Conservation (phyloP, 108 stramenopile genomes). For the Cyclotella cryptica region DNA sequence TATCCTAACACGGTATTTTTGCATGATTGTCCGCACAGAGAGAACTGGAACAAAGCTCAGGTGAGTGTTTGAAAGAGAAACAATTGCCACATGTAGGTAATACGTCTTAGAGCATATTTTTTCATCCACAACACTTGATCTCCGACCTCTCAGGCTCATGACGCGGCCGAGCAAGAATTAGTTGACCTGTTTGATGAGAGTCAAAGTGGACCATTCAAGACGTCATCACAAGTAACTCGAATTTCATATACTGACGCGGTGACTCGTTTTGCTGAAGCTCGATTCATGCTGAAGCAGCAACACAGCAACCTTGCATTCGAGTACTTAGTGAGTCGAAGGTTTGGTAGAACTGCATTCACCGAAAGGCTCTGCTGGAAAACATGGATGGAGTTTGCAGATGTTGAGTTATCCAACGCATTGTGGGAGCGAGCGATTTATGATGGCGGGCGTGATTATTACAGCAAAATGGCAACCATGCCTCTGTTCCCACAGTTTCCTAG, state of each 20-base stretch:
- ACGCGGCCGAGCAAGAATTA: slow-evolving; percentile 78
- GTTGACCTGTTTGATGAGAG: slow-evolving; percentile 78
- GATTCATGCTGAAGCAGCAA: slow-evolving; percentile 71
- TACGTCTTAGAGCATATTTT: background rate
- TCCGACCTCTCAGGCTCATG: slow-evolving; percentile 41
- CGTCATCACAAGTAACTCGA: slow-evolving; percentile 18
- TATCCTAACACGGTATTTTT: background rate
- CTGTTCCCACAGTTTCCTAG: slow-evolving; percentile 82
- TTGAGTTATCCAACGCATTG: slow-evolving; percentile 46
- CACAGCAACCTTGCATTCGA: slow-evolving; percentile 58
- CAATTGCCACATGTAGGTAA: background rate
- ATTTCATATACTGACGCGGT: slow-evolving; percentile 84
- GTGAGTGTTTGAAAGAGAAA: background rate
- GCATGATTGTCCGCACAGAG: slow-evolving; percentile 13
- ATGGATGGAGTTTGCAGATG: slow-evolving; percentile 63
- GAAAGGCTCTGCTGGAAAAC: slow-evolving; percentile 83
- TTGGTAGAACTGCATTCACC: slow-evolving; percentile 64
- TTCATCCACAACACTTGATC: background rate
- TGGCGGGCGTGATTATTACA: slow-evolving; percentile 81
- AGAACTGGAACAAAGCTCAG: slow-evolving; percentile 77
- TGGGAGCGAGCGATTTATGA: slow-evolving; percentile 79
- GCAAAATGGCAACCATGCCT: slow-evolving; percentile 77
- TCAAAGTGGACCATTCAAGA: slow-evolving; percentile 1
- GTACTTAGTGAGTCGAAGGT: slow-evolving; percentile 70
- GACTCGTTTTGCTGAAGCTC: slow-evolving; percentile 82